A percentile compares a stretch with the other conserved stretches of the same genome.
Conservation (phyloP, 495 filamentous ascomycete species). For the Platismatia glauca region DNA sequence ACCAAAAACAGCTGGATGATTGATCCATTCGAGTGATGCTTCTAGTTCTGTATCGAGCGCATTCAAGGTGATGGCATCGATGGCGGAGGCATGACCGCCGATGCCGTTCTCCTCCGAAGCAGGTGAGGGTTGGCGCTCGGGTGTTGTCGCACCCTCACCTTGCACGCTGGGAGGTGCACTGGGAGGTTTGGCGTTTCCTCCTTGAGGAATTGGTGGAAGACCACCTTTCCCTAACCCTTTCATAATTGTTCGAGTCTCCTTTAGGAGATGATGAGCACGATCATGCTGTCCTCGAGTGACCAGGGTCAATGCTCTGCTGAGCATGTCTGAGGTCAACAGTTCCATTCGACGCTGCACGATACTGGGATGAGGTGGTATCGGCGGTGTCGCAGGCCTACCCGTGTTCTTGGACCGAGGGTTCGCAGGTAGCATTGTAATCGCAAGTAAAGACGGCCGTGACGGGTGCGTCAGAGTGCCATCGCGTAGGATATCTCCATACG, state of each 20-base stretch:
- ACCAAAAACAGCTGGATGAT: conserved; percentile 88
- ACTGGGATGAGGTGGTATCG: conserved; percentile 89
- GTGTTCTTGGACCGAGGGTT: conserved; percentile 47
- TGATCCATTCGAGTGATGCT: conserved; percentile 96
- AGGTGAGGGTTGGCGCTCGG: conserved; percentile 43
- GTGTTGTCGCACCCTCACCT: conserved; percentile 33
- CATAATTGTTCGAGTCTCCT: conserved; percentile 88
- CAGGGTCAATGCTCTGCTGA: conserved; percentile 83
- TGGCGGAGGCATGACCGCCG: conserved; percentile 38
- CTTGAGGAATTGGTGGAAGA: conserved; percentile 77
- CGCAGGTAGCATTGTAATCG: conserved; percentile 95
- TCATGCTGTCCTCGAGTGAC: conserved; percentile 89
- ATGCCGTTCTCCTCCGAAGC: conserved; percentile 36
- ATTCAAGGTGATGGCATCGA: conserved; percentile 58
- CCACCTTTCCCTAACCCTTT: conserved; percentile 94
- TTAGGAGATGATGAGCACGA: conserved; percentile 80
- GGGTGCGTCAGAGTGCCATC: conserved; percentile 84
- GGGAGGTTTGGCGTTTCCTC: conserved; percentile 27
- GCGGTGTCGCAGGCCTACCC: conserved; percentile 59
- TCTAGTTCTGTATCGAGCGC: conserved; percentile 90
- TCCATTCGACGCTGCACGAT: conserved; percentile 98
- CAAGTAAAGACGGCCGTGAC: conserved; percentile 82
- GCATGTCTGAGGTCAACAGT: conserved; percentile 94
- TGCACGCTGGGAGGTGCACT: conserved; percentile 30
- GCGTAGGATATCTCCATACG: conserved; percentile 87